Conservation (phyloP, 306 rosid genomes). For the Casuarina equisetifolia region DNA sequence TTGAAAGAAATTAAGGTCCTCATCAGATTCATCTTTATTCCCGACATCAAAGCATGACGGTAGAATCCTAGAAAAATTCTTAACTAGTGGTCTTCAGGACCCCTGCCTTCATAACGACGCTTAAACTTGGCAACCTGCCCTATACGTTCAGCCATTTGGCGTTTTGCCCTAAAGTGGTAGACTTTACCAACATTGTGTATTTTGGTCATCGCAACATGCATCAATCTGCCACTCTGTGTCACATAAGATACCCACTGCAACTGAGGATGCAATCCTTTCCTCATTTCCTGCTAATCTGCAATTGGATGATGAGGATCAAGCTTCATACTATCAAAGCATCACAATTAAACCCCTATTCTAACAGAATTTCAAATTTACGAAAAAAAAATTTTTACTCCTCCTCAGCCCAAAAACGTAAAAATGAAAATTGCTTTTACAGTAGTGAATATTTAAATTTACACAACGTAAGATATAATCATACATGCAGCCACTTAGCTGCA, state of each 20-base stretch:
- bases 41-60: neutral
- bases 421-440: neutral
- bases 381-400: neutral
- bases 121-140: constrained; percentile 89
- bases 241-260: constrained; percentile 94
- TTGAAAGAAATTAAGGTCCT: neutral
- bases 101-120: constrained; percentile 62
- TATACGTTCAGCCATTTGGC: constrained; percentile 80
- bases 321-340: neutral
- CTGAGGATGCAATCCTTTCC: constrained; percentile 93
- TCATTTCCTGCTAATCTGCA: constrained; percentile 50
- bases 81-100: constrained; percentile 30
- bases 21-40: constrained; percentile 19
- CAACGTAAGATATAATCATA: neutral
- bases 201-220: constrained; percentile 87
- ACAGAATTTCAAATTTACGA: neutral
- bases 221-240: constrained; percentile 87
- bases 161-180: constrained; percentile 83
- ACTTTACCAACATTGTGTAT: constrained; percentile 84
- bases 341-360: neutral
- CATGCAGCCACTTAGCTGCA: neutral
- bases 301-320: neutral
- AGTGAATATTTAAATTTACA: neutral
- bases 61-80: constrained; percentile 24
- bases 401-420: neutral